A percentile compares a stretch with the other conserved stretches of the same genome.
phyloP scores from a whole-genome alignment of 1,284 basidiomycete species.

The Ceratobasidium sp. region DNA sequence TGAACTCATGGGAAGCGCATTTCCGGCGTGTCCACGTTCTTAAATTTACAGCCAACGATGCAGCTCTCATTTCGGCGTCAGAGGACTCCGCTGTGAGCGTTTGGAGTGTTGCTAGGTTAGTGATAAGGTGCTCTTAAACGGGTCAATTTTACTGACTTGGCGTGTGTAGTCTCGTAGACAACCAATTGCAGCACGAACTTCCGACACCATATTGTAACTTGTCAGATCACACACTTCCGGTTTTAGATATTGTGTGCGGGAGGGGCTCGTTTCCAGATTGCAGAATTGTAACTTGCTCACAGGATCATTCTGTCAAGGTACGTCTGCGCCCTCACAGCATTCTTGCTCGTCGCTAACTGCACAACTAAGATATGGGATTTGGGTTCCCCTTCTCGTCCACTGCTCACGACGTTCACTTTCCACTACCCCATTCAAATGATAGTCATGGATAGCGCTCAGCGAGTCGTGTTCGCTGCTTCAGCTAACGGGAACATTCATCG shows the following conservation, averaged over 20 bases:
- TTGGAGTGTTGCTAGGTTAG: conserved; percentile 88
- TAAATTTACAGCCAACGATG: conserved; percentile 85
- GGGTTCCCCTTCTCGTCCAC: conserved; percentile 67
- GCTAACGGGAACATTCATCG: conserved; percentile 79
- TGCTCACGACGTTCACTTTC: conserved; percentile 89
- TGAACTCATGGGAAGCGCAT: conserved; percentile 93
- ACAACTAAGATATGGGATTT: conserved; percentile 82
- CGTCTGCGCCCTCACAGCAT: conserved; percentile 44
- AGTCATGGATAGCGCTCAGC: conserved; percentile 86
- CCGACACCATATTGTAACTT: conserved; percentile 84
- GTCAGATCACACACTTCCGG: conserved; percentile 91
- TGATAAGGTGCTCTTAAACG: conserved; percentile 52
- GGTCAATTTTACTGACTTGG: conserved; percentile 28
- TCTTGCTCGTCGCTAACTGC: conserved; percentile 47
- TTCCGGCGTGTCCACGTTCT: conserved; percentile 90
- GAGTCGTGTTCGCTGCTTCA: conserved; percentile 88
- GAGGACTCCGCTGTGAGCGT: conserved; percentile 91
- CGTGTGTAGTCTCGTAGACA: conserved; percentile 67
- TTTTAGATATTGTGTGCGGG: conserved; percentile 86
- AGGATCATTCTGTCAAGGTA: conserved; percentile 95
- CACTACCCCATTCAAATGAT: conserved; percentile 78
- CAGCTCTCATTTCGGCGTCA: conserved; percentile 85
- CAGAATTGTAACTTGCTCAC: conserved; percentile 83
- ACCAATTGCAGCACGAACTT: conserved; percentile 75
- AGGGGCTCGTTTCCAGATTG: conserved; percentile 83